Base-by-base conservation (phyloP, 2,329 filamentous ascomycete genomes). In the Phoma sp. region DNA sequence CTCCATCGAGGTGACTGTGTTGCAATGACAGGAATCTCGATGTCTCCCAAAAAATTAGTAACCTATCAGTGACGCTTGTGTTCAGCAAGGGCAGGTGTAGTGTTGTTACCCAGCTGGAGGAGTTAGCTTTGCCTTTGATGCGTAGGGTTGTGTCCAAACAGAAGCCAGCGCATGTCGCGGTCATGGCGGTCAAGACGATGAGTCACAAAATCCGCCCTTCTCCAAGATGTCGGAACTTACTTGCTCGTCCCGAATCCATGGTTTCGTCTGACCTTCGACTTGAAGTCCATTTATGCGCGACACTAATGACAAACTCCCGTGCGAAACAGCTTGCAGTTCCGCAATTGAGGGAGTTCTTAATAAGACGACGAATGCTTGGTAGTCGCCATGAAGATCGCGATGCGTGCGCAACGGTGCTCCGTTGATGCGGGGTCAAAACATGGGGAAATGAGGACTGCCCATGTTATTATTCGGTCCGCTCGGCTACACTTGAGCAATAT, bases 341-440 rank as follows among this genome's bases (percentile, higher is more conserved):
- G 17, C 42, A 14, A 5, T 6, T 26, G 21, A 2, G n/a, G 15
- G 4, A n/a, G 5, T 10, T 9, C 15, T 17, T 5, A 14, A 36
- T 47, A 11, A 30, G 25, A 49, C 38, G 11, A 48, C 45, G 33
- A 40, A 28, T 36, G 39, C 39, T 40, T 34, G 28, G 34, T 36
- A 6, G 7, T 42, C 34, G 45, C 38, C 39, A 45, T 21, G 21
- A 20, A 32, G 45, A 54, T 54, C 51, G 39, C 15, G 33, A 25
- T 23, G 36, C 15, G 18, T 39, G 34, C 34, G 29, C 28, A 46
- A 49, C 28, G 46, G 20, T 32, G 21, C 34, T n/a, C 21, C 28
- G 39, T 34, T 11, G 25, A 36, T 36, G 51, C 51, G 45, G 51
- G 51, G 51, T 49, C 28, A 32, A 26, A 30, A 40, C 28, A 48